phyloP scores from a whole-genome alignment of 148 eudicot genomes.

The Fagopyrum esculentum region DNA sequence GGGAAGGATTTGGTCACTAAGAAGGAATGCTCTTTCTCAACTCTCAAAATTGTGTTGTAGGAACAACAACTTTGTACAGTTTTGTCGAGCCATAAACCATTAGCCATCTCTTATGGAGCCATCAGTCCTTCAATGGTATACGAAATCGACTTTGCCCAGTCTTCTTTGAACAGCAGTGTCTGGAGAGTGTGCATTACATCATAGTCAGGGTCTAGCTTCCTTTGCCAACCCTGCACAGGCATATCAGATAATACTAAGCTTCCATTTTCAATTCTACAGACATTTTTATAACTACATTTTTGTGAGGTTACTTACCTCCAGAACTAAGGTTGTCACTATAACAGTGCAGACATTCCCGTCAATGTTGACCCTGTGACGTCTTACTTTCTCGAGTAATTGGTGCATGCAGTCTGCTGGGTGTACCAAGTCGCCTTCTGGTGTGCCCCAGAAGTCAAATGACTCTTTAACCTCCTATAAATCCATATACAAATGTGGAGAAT shows the following conservation, averaged over 20 bases:
- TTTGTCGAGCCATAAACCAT: background rate
- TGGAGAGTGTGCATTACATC: slow-evolving; percentile 85
- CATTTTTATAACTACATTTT: no score
- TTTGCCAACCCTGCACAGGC: slow-evolving; percentile 76
- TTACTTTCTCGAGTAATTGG: slow-evolving; percentile 76
- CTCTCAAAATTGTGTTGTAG: slow-evolving; percentile 20
- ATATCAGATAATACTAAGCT: no score
- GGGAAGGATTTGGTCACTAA: background rate
- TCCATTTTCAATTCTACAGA: background rate
- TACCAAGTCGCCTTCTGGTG: slow-evolving; percentile 80
- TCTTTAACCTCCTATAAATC: slow-evolving; percentile 69
- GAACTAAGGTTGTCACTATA: slow-evolving; percentile 88
- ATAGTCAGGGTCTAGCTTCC: slow-evolving; percentile 94
- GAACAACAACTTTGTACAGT: slow-evolving; percentile 7
- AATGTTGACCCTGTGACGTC: slow-evolving; percentile 84
- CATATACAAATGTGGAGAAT: background rate
- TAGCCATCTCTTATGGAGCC: slow-evolving; percentile 62
- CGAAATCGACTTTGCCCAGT: slow-evolving; percentile 90
- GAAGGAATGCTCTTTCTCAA: background rate
- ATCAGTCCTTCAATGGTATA: slow-evolving; percentile 94
- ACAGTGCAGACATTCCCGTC: slow-evolving; percentile 97
- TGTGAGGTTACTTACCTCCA: slow-evolving; percentile 54
- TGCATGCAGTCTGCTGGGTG: slow-evolving; percentile 99
- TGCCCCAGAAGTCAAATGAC: slow-evolving; percentile 93
- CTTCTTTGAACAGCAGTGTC: slow-evolving; percentile 69